These are phyloP conservation scores for Stemphylium vesicarium DNA, from an alignment of 2,329 filamentous ascomycete species.

Conservation along the genomic window DNA sequence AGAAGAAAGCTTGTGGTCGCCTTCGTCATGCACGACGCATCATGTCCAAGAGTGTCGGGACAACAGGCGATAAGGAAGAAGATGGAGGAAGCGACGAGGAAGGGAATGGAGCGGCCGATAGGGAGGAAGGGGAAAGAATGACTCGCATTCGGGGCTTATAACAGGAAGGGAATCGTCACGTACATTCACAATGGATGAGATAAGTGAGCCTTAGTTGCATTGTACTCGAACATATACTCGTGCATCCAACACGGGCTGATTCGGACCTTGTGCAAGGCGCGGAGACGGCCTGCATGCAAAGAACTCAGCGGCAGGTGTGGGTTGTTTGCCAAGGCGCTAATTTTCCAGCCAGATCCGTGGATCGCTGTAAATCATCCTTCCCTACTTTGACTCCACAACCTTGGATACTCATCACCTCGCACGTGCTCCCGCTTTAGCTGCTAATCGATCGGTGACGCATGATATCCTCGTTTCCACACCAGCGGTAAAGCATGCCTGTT, in stretches of 20 bases:
- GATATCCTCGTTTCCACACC: slow-evolving; percentile 17
- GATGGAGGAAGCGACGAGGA: neutral
- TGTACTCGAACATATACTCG: neutral
- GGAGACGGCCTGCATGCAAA: too few species aligned
- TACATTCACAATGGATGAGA: neutral
- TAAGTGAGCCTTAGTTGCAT: neutral
- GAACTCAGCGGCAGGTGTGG: neutral
- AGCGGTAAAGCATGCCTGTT: slow-evolving; percentile 31
- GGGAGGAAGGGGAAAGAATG: neutral
- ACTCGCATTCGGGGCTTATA: neutral
- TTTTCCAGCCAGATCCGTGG: neutral
- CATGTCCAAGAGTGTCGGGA: too few species aligned
- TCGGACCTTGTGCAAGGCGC: too few species aligned
- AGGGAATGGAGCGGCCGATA: neutral
- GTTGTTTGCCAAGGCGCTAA: slow-evolving; percentile 1
- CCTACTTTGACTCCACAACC: neutral
- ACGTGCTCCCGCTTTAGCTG: slow-evolving; percentile 12
- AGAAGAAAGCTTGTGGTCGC: too few species aligned
- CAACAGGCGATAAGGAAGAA: too few species aligned
- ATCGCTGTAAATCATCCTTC: too few species aligned
- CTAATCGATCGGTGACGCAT: slow-evolving; percentile 37
- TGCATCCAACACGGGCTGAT: too few species aligned
- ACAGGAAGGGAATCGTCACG: neutral
- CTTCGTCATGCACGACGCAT: too few species aligned
- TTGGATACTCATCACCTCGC: neutral